These are phyloP conservation scores for Otatea glauca DNA, from an alignment of 176 grass and related monocot species.

Conservation along the genomic window DNA sequence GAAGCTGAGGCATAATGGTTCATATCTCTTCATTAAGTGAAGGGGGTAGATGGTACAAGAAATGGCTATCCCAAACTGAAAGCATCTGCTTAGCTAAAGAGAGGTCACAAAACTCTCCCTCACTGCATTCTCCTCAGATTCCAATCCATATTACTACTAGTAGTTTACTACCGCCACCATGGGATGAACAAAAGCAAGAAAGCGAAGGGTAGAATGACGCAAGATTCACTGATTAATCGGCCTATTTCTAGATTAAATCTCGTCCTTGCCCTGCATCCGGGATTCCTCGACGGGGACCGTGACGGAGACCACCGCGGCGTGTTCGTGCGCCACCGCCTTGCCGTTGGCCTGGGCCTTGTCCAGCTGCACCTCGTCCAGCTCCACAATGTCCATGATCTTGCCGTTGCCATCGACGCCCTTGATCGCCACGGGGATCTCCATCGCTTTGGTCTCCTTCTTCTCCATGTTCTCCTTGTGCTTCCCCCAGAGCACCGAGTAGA, in stretches of 20 bases:
- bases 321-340: slow-evolving; percentile 46
- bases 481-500: slow-evolving; percentile 96
- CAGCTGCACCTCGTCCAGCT: slow-evolving; percentile 72
- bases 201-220: not conserved
- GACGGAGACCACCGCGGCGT: slow-evolving; percentile 42
- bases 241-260: slow-evolving; percentile 19
- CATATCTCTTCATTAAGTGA: slow-evolving; percentile 37
- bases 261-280: slow-evolving; percentile 59
- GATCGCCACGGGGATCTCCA: slow-evolving; percentile 68
- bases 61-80: not conserved
- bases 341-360: slow-evolving; percentile 77
- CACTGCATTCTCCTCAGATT: slow-evolving; percentile 38
- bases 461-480: slow-evolving; percentile 91
- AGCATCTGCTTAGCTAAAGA: slow-evolving; percentile 45
- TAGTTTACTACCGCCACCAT: slow-evolving; percentile 4
- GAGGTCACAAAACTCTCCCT: slow-evolving; percentile 52
- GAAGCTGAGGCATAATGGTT: slow-evolving; percentile 4
- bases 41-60: slow-evolving; percentile 25
- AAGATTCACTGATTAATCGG: slow-evolving; percentile 26
- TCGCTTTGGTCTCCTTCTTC: slow-evolving; percentile 64
- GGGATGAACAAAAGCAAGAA: slow-evolving; percentile 7
- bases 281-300: slow-evolving; percentile 40
- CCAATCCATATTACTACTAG: not conserved
- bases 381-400: slow-evolving; percentile 61
- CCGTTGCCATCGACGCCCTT: slow-evolving; percentile 67